Base-by-base conservation (phyloP, 305 asterid species). In the Rubia balearica region DNA sequence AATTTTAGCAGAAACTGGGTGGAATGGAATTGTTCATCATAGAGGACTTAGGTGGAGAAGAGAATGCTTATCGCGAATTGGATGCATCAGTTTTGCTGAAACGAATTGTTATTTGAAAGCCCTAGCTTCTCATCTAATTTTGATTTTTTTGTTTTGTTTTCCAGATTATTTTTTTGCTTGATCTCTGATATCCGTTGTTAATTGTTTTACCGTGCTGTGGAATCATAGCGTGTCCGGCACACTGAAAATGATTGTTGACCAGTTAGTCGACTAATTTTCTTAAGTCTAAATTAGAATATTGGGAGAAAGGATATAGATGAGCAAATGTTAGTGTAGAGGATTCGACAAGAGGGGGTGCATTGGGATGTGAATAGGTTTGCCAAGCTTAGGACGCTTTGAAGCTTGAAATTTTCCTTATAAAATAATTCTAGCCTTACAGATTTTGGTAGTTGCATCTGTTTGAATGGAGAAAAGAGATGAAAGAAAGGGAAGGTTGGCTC, bases 81-180 rank as follows among this genome's bases (percentile, higher is more conserved):
- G 13, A 48, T 22, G 69, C 17, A 33, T 68, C 53, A 2, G 17
- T 43, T 9, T 42, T 36, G 16, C 10, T 33, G n/a, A 33, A 61
- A 19, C 41, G 36, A 11, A 24, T 60, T 7, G 36, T 74, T 60
- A 60, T 46, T 53, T 13, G 48, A 33, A 73, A 73, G 38, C 70
- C 11, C 59, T 67, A 22, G 55, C 55, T 17, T 59, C 42, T 59
- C 17, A 19, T 67, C 9, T 62, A 24, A 67, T n/a, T 67, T 73
- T 56, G 62, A 62, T 14, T 17, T 14, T 17, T 9, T 21, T 64
- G 1, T 27, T 42, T 9, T 27, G 68, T 53, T 27, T 60, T 24
- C 41, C 22, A 1, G 24, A n/a, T 27, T 53, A 3, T 17, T n/a
- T 60, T 24, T 60, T 24, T 60, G 19, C 8, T 21, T 14, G 40